A percentile compares a stretch with the other conserved stretches of the same genome.
Conservation (phyloP, 2,329 filamentous ascomycete genomes). For the Trichoderma koningiopsis region DNA sequence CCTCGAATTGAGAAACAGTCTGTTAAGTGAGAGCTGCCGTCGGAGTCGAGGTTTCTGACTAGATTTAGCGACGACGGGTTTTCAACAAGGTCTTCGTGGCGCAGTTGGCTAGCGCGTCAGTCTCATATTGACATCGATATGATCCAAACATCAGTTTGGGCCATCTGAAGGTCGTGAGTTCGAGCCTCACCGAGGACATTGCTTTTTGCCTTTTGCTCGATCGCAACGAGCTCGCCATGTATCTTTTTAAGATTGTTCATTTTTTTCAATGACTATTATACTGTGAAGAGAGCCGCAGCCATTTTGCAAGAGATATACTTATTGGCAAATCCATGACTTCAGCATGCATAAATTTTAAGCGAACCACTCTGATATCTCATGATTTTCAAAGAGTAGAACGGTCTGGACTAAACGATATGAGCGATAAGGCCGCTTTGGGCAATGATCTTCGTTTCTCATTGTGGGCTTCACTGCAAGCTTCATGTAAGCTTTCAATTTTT, state of each 20-base stretch:
- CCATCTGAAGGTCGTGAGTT: constrained; percentile 53
- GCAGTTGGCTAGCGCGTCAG: constrained; percentile 26
- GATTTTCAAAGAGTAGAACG: neutral
- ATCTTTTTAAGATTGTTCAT: neutral
- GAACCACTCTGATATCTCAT: neutral
- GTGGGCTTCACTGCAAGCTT: constrained; percentile 18
- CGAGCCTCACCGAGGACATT: constrained; percentile 51
- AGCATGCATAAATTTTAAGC: neutral
- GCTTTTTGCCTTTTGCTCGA: constrained; percentile 15
- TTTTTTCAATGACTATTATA: neutral
- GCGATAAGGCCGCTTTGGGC: neutral
- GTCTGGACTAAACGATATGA: neutral
- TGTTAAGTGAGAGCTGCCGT: neutral
- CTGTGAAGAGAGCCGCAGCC: too few species aligned
- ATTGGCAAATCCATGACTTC: neutral
- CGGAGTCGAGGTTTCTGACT: neutral
- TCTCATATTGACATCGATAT: constrained; percentile 26
- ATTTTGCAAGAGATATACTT: neutral
- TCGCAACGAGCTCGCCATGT: neutral
- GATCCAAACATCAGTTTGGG: constrained; percentile 35
- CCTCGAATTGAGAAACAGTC: neutral
- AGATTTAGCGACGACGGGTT: neutral
- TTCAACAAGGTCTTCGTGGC: constrained; percentile 24
- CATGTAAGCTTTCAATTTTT: constrained; percentile 8
- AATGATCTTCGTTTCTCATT: constrained; percentile 1